Percentiles rank a stretch among this genome's conserved stretches.
These are phyloP conservation scores for Mortierella antarctica DNA, from an alignment of 192 early-diverging fungal genomes.

Conservation along the genomic window DNA sequence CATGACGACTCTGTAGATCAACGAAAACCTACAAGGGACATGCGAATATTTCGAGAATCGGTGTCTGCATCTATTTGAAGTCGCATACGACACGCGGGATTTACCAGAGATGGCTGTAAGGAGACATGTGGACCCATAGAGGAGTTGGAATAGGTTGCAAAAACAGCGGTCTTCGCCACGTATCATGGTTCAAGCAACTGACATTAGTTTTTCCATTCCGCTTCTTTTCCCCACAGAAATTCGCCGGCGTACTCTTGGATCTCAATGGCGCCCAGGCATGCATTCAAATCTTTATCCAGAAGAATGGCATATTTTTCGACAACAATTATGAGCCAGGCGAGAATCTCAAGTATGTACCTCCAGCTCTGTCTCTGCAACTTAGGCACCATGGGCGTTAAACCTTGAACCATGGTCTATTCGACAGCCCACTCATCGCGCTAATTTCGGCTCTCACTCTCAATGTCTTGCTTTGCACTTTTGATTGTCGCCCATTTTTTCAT, in stretches of 20 bases:
- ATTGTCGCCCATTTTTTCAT: no score
- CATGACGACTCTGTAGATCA: conserved; percentile 51
- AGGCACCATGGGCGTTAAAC: no score
- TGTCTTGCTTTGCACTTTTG: neutral
- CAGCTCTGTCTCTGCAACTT: neutral
- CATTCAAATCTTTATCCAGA: conserved; percentile 84
- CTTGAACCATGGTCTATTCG: neutral
- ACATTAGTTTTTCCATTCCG: neutral
- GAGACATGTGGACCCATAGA: neutral
- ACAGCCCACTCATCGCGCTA: no score
- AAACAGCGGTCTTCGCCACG: no score
- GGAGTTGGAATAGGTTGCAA: neutral
- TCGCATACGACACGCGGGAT: conserved; percentile 76
- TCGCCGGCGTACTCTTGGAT: conserved; percentile 70
- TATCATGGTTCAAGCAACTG: no score
- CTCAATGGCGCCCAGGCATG: conserved; percentile 79
- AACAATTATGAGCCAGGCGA: conserved; percentile 66
- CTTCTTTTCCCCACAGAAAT: conserved; percentile 53
- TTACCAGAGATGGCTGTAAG: conserved; percentile 71
- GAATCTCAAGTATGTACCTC: conserved; percentile 60
- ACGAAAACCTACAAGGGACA: conserved; percentile 68
- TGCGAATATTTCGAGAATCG: conserved; percentile 85
- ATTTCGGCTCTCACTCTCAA: neutral
- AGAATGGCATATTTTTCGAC: conserved; percentile 89
- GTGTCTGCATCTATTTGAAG: conserved; percentile 78